These are phyloP conservation scores for Ampelomyces quisqualis DNA, from an alignment of 2,329 filamentous ascomycete species.

Conservation along the genomic window DNA sequence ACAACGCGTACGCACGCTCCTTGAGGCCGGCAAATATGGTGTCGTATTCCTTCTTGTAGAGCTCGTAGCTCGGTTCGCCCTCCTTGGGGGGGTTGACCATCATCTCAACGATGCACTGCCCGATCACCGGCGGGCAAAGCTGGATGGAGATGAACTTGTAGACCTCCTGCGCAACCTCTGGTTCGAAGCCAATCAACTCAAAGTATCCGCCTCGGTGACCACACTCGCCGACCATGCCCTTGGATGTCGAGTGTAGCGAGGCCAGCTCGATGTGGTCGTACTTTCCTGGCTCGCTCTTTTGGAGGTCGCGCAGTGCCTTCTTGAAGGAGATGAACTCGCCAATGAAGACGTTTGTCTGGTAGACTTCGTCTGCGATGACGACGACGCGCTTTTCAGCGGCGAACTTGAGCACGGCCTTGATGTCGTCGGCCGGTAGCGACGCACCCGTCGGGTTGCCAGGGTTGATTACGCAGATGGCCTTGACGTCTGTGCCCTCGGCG, in stretches of 20 bases:
- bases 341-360: conserved; percentile 97
- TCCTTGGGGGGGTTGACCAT: conserved; percentile 93
- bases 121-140: conserved; percentile 91
- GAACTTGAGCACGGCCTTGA: conserved; percentile 82
- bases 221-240: conserved; percentile 99
- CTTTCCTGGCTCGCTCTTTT: conserved; percentile 65
- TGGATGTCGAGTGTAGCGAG: conserved; percentile 89
- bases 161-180: conserved; percentile 83
- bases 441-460: conserved; percentile 96
- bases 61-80: conserved; percentile 79
- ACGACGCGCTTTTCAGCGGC: conserved; percentile 84
- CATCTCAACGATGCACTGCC: conserved; percentile 93
- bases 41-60: conserved; percentile 84
- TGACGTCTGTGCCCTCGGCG: conserved; percentile 77
- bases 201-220: conserved; percentile 98
- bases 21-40: conserved; percentile 76
- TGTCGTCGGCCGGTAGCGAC: conserved; percentile 74
- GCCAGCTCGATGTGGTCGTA: conserved; percentile 87
- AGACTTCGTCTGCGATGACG: conserved; percentile 93
- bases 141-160: conserved; percentile 99
- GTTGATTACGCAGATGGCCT: conserved; percentile 96
- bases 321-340: conserved; percentile 97
- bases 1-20: conserved; percentile 78
- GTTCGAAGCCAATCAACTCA: conserved; percentile 87
- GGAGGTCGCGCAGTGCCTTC: conserved; percentile 76